Evolutionary conservation across 176 grass and related monocot genomes (phyloP).

Genomic region (Bonia amplexicaulis): DNA sequence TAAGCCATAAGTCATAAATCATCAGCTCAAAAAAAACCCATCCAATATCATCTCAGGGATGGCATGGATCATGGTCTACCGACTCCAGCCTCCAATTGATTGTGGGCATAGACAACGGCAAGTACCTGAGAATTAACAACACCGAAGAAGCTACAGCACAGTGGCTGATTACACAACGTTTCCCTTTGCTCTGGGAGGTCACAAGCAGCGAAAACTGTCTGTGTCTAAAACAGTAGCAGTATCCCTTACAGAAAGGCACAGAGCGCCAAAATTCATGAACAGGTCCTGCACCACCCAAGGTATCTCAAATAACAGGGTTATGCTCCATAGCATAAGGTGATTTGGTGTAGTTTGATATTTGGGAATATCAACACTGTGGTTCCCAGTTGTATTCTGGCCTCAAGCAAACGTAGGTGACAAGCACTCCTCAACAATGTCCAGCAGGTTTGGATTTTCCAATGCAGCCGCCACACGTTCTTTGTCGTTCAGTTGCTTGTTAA

Average conservation of each 20-base stretch:
- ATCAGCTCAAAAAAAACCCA: no score
- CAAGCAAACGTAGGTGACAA: slow-evolving; percentile 69
- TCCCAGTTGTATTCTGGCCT: slow-evolving; percentile 24
- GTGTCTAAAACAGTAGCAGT: not conserved
- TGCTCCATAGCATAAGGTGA: not conserved
- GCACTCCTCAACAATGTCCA: slow-evolving; percentile 78
- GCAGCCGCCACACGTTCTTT: slow-evolving; percentile 94
- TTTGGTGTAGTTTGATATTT: not conserved
- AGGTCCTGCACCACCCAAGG: not conserved
- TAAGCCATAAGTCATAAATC: no score
- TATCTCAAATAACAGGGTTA: not conserved
- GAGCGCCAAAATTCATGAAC: slow-evolving; percentile 10
- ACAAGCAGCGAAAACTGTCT: not conserved
- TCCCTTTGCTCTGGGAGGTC: not conserved
- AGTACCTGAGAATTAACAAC: not conserved
- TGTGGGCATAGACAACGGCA: not conserved
- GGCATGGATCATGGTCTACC: not conserved
- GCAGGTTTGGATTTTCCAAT: slow-evolving; percentile 68
- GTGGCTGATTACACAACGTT: not conserved
- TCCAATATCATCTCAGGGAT: not conserved
- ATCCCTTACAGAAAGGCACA: not conserved
- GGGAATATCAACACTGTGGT: not conserved
- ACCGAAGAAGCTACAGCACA: not conserved
- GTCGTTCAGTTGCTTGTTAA: slow-evolving; percentile 97
- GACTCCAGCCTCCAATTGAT: not conserved